Percentiles rank a stretch among this genome's conserved stretches.
Evolutionary conservation across 306 rosid genomes (phyloP).

Genomic region (Pyrus communis): DNA sequence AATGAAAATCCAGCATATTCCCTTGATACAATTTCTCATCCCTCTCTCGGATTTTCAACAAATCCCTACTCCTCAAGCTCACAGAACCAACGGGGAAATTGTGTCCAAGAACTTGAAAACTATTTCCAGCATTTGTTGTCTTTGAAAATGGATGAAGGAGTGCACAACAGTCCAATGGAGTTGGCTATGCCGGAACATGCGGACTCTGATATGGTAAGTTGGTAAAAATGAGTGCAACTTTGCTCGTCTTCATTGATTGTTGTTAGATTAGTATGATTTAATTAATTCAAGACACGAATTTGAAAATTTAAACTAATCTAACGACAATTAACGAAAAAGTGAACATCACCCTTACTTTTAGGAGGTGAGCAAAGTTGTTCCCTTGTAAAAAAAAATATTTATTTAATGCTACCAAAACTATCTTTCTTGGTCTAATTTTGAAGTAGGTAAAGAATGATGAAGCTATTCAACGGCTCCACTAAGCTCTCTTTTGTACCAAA

Average conservation of each 20-base stretch:
- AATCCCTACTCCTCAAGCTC: constrained; percentile 30
- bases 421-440: not conserved
- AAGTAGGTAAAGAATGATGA: constrained; percentile 1
- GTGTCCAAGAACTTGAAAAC: constrained; percentile 52
- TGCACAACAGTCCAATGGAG: constrained; percentile 28
- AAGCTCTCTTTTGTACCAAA: not conserved
- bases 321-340: not conserved
- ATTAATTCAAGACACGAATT: too few relatives aligned
- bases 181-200: constrained; percentile 25
- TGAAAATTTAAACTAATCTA: too few relatives aligned
- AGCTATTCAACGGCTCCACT: constrained; percentile 12
- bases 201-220: constrained; percentile 27
- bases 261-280: too few relatives aligned
- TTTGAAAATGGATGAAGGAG: constrained; percentile 33
- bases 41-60: constrained; percentile 28
- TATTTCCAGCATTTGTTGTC: constrained; percentile 50
- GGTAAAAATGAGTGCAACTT: too few relatives aligned
- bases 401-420: too few relatives aligned
- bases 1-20: constrained; percentile 34
- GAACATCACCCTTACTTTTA: not conserved
- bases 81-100: constrained; percentile 47
- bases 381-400: too few relatives aligned
- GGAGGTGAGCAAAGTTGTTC: too few relatives aligned
- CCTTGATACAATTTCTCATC: constrained; percentile 6
- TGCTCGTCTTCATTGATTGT: too few relatives aligned